Base-by-base conservation (phyloP, 2,329 filamentous ascomycete genomes). In the Elsinoe necatrix region DNA sequence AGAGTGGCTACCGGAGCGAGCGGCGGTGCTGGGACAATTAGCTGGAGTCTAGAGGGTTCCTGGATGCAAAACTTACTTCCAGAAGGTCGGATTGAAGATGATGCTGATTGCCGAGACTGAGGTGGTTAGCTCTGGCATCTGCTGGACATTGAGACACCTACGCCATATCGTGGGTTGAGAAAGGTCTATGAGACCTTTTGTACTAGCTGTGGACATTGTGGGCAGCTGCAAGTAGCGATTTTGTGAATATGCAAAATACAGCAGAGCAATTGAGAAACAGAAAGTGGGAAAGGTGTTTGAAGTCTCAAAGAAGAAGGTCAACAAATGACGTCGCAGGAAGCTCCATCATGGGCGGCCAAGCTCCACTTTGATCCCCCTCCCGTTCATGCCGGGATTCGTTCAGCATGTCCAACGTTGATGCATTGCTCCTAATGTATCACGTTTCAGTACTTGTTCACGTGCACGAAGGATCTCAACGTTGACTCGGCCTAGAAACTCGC, bases 31-130 rank as follows among this genome's bases (percentile, higher is more conserved):
- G 63, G 29, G 61, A 45, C 21, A 4, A 54, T 57, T 56, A 59
- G 43, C 21, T 12, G 11, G 23, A 25, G n/a, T 23, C 23, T 20
- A 48, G 7, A 20, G 6, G 1, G 2, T 23, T 59, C 52, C 9
- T 16, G 34, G 43, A 60, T 8, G 16, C 2, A 27, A 20, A 55
- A 80, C 88, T 78, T 80, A 95, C 91, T 98, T 98, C 93, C 93
- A 98, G 73, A 96, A 97, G n/a, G 93, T 85, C 20, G 93, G 93
- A 73, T 98, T 98, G 75, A 98, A 97, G 50, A 85, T 80, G 73
- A 98, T 95, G 55, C 87, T 81, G 57, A 78, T 79, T 48, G 85
- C 87, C 63, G 89, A 88, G 64, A 93, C 91, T 95, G 61, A 20
- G 21, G 14, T 12, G 47, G 62, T 64, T 14, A 64, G 60, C 39